Evolutionary conservation across 495 filamentous ascomycete genomes (phyloP), one percentile per base, ranked within the genome.

Genomic region (Niebla homalea): DNA sequence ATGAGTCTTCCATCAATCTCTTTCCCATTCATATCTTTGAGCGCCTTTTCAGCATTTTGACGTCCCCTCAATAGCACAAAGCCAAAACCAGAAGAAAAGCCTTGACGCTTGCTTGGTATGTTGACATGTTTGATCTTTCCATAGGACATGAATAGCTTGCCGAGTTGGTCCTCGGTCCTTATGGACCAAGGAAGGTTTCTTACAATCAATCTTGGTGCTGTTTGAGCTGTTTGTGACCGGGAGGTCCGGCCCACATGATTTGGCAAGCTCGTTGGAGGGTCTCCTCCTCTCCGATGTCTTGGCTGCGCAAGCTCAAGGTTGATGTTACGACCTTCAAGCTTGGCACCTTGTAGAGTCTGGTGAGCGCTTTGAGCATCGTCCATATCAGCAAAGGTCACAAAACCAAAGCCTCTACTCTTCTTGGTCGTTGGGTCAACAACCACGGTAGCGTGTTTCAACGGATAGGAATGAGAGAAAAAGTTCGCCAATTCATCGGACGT

Each of bases 101-200:
- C 86, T 22, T 75, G 73, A 51, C 79, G 82, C 53, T 77, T 74
- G 55, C 83, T 88, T 3, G 92, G 92, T 20, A 99, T 68, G 48
- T 80, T 84, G 16, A 80, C 78, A 61, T 77, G 77, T 63, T 87
- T 89, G 41, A 97, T 79, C 65, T 95, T 95, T 49, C 92, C 92
- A 64, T 83, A 95, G 52, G 80, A 84, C 58, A 76, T 70, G 64
- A 99, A 97, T 29, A 94, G 67, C 37, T 72, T 69, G 2, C 76
- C 67, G 43, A 99, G 66, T 59, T 96, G 80, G 43, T 94, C 81
- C 0, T 87, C 70, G 8, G 76, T 76, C 66, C 92, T 94, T 62
- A 99, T 83, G 57, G 82, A 95, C 92, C 92, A 99, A 1, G 92
- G 89, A 56, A 99, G 62, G 62, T 99, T 99, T 47, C 92, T 79